These are phyloP conservation scores for Nothomitra cinnamomea DNA, from an alignment of 2,329 filamentous ascomycete species.

Conservation along the genomic window DNA sequence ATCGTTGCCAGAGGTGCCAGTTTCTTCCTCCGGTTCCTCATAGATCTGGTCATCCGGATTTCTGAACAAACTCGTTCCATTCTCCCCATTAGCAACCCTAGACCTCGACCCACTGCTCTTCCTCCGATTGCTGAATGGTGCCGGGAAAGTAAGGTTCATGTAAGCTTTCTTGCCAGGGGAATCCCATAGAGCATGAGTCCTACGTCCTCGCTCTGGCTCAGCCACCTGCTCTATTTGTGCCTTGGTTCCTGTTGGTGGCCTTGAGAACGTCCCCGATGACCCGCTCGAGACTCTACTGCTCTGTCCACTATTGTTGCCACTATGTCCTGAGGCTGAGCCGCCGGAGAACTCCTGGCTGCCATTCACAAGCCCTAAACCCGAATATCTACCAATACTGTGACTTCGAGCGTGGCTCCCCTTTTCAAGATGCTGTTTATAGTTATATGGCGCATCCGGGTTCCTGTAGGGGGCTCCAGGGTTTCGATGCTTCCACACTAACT, in stretches of 20 bases:
- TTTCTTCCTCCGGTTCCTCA: slow-evolving; percentile 56
- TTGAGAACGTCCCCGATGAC: slow-evolving; percentile 10
- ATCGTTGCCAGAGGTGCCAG: not conserved
- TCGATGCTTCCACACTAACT: slow-evolving; percentile 62
- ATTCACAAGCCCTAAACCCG: not conserved
- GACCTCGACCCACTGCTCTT: slow-evolving; percentile 28
- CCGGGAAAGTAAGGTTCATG: slow-evolving; percentile 4
- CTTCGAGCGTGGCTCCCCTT: slow-evolving; percentile 51
- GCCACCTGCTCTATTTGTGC: not conserved
- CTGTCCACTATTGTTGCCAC: slow-evolving; percentile 21
- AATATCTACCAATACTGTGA: slow-evolving; percentile 15
- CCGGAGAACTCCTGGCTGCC: slow-evolving; percentile 17
- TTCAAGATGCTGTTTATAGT: slow-evolving; percentile 49
- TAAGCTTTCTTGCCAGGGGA: slow-evolving; percentile 6
- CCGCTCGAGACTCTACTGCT: slow-evolving; percentile 20
- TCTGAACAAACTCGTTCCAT: slow-evolving; percentile 38
- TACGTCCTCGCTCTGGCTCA: not conserved
- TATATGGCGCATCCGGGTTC: slow-evolving; percentile 23
- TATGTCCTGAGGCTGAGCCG: slow-evolving; percentile 17
- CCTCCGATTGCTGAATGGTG: slow-evolving; percentile 14
- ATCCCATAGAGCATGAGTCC: slow-evolving; percentile 4
- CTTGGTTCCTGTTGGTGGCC: not conserved
- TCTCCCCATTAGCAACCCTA: slow-evolving; percentile 16
- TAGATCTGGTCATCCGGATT: slow-evolving; percentile 64
- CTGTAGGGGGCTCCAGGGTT: slow-evolving; percentile 49